Base-by-base conservation (phyloP, 345 rosid species). In the Mallotus nudiflorus region DNA sequence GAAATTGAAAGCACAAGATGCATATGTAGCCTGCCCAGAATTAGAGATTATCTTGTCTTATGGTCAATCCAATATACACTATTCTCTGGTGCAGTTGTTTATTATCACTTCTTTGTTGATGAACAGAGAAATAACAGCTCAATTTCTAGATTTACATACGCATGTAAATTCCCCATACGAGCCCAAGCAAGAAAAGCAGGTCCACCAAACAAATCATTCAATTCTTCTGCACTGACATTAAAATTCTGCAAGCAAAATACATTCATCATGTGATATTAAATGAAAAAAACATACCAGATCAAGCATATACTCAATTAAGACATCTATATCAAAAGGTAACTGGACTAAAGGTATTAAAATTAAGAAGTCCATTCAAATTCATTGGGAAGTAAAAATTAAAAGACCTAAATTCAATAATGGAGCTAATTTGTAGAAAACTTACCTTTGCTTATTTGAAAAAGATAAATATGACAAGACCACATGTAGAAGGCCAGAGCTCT, bases 131-230 rank as follows among this genome's bases (percentile, higher is more conserved):
- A 6, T 7, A 62, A 39, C 1, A 6, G 15, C n/a, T 16, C 31
- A 27, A 25, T 54, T 18, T 22, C 37, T 24, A 16, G 16, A 3
- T 45, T 52, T 39, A 73, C 81, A 18, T 77, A 93, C 98, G 89
- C 91, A 55, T 94, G 98, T 72, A 94, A 85, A 77, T 94, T 94
- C 67, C 98, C 98, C 98, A 94, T 94, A 66, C 98, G 96, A 78
- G 98, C 98, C 98, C 98, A 94, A 68, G 97, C 98, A 61, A 94
- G 98, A 78, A 91, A 94, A 18, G 98, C 97, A 68, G 96, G 98
- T 78, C 98, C 97, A 64, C 96, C 93, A 78, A 94, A 94, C 75
- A 91, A 91, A 80, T 83, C 88, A 78, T 88, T 81, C 81, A 94
- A 82, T 57, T 85, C 97, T 72, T 77, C 87, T 61, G 37, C 75